Base-by-base conservation (phyloP, 129 eudicot species). In the Solidago caesia region DNA sequence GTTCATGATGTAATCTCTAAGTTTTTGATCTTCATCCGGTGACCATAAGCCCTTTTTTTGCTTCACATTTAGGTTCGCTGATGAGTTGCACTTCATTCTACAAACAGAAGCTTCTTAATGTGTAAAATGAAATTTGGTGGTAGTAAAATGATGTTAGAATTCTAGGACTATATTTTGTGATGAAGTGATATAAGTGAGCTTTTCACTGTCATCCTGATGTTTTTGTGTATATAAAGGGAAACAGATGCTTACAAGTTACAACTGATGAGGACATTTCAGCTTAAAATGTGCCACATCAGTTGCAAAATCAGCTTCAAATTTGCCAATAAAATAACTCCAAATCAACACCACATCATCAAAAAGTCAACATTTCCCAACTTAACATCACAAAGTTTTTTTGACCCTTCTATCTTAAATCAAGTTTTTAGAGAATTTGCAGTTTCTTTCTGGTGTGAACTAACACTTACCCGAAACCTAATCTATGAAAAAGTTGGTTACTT, bases 41-140 rank as follows among this genome's bases (percentile, higher is more conserved):
- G 97, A 91, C 97, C 97, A 91, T 75, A 91, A 75, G 2, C 97
- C 97, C 73, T 84, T 91, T 76, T 83, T 90, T 79, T 84, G 80
- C 83, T 88, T 90, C 55, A 47, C 70, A 75, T 77, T 84, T 58
- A 74, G 51, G 76, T 85, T 87, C 7, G 77, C 81, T 8, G 59
- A 39, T 75, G 84, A 7, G 70, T 89, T 85, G 61, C 69, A 80
- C 70, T 75, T 85, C 90, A 87, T 89, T 73, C 68, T 44, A 55
- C 60, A 6, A 60, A 49, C 69, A 68, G 39, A 5, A 16, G 43
- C 47, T 68, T 62, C 46, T 77, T 33, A 15, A 39, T 13, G 39
- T 42, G n/a, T 70, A 10, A 57, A 68, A 58, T 21, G 41, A 68
- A 57, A 48, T 13, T 47, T 48, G 44, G 51, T 67, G 64, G 63